These are phyloP conservation scores for Phytophthora quininea DNA, from an alignment of 352 stramenopile species.

Conservation along the genomic window DNA sequence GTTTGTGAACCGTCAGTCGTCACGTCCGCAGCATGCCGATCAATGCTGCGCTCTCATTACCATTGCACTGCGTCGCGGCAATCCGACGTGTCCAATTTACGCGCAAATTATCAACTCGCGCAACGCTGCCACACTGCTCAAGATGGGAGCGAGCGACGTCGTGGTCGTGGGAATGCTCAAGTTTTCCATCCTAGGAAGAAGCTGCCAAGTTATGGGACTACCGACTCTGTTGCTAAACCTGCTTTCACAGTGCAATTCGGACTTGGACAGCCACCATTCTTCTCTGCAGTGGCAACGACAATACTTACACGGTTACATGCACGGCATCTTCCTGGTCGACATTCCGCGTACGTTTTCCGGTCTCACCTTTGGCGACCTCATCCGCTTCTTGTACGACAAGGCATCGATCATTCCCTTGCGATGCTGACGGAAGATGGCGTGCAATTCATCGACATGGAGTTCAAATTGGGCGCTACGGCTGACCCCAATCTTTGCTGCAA, in stretches of 20 bases:
- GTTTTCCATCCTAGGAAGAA: constrained; percentile 71
- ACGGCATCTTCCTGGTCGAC: constrained; percentile 77
- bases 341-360: constrained; percentile 82
- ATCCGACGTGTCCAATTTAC: constrained; percentile 77
- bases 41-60: constrained; percentile 78
- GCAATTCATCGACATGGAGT: constrained; percentile 77
- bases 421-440: constrained; percentile 72
- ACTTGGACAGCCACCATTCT: constrained; percentile 59
- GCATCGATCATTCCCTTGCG: constrained; percentile 65
- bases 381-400: constrained; percentile 83
- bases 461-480: constrained; percentile 74
- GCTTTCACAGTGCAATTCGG: constrained; percentile 56
- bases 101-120: constrained; percentile 75
- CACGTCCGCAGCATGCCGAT: constrained; percentile 62
- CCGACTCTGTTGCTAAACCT: constrained; percentile 75
- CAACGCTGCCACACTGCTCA: constrained; percentile 69
- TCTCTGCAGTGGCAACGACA: constrained; percentile 67
- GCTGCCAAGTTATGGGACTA: constrained; percentile 68
- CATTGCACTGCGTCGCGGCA: constrained; percentile 72
- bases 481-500: constrained; percentile 85
- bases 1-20: constrained; percentile 63
- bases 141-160: constrained; percentile 79
- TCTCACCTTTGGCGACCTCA: constrained; percentile 80
- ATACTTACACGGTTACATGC: constrained; percentile 74
- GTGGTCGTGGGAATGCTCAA: constrained; percentile 75